Evolutionary conservation across 1,284 basidiomycete species (phyloP), one percentile per base, ranked within the genome.

Genomic region (Ustilago lituana): DNA sequence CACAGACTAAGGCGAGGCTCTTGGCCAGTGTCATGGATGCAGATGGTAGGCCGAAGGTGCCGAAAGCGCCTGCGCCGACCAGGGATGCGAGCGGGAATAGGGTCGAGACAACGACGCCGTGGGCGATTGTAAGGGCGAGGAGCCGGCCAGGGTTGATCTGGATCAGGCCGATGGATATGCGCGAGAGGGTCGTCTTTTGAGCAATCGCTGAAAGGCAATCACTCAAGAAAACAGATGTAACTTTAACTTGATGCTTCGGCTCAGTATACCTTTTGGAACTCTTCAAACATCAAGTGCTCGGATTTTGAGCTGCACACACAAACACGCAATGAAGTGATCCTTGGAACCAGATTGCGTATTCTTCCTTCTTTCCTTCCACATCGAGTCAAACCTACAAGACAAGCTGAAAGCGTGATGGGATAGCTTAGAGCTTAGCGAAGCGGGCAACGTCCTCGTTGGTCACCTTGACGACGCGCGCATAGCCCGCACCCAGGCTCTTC

Each of bases 61-160:
- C 59, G 5, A 66, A 67, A 24, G 63, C 57, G 14, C 52, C 52
- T n/a, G 56, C 62, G 4, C 48, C 46, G 38, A 62, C 51, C 8
- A 47, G 33, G 38, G 58, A 62, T 37, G 49, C 24, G 14, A 37
- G 57, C 46, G 74, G 63, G n/a, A 47, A 64, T 3, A 49, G 22
- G 31, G 38, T 71, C 20, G 66, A 69, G 47, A 69, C 73, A 20
- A 73, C 68, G 0, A 55, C 53, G 26, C 75, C 77, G 12, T 79
- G 69, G 70, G 52, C 57, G 19, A 62, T 80, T 33, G 52, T 78
- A 8, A 50, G 78, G 17, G 76, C 78, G 19, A 63, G 78, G 11
- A 64, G 61, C 8, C 39, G 72, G 6, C 77, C 79, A 0, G 79
- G 79, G 6, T 20, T 74, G 27, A 67, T 77, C 36, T 81, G 78